phyloP scores from a whole-genome alignment of 2,329 filamentous ascomycete species.

The Arthrobotrys megalospora region DNA sequence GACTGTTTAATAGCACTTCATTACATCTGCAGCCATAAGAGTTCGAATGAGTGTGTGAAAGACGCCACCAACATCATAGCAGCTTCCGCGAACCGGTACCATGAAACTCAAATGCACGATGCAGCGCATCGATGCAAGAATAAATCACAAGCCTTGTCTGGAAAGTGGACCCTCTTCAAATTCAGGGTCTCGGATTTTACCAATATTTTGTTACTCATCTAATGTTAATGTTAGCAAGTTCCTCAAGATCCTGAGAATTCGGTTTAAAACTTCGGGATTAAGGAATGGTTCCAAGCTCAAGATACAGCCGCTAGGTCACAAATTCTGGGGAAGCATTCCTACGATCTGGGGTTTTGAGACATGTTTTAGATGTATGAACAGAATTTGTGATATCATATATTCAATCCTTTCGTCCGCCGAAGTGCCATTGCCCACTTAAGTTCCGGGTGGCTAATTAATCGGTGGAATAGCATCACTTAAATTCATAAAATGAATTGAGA shows the following conservation, averaged over 20 bases:
- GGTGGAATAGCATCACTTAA: too few relatives aligned
- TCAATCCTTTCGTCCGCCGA: not conserved
- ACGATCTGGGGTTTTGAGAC: not conserved
- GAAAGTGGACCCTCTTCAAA: not conserved
- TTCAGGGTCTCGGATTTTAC: not conserved
- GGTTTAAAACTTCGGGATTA: not conserved
- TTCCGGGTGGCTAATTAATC: too few relatives aligned
- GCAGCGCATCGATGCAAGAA: not conserved
- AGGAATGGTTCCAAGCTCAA: not conserved
- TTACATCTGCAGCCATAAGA: not conserved
- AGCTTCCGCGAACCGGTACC: constrained; percentile 14
- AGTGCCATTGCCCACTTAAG: too few relatives aligned
- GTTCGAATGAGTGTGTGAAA: not conserved
- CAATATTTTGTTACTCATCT: not conserved
- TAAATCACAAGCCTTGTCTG: not conserved
- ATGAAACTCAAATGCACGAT: not conserved
- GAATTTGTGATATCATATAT: not conserved
- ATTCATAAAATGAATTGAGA: too few relatives aligned
- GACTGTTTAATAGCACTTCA: not conserved
- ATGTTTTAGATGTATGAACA: not conserved
- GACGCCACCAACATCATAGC: constrained; percentile 12
- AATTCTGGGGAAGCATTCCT: constrained; percentile 4
- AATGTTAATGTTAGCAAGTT: not conserved
- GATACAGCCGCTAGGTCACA: not conserved
- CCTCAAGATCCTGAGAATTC: not conserved